phyloP scores from a whole-genome alignment of 139 green algal species.

The Chloropicon primus region DNA sequence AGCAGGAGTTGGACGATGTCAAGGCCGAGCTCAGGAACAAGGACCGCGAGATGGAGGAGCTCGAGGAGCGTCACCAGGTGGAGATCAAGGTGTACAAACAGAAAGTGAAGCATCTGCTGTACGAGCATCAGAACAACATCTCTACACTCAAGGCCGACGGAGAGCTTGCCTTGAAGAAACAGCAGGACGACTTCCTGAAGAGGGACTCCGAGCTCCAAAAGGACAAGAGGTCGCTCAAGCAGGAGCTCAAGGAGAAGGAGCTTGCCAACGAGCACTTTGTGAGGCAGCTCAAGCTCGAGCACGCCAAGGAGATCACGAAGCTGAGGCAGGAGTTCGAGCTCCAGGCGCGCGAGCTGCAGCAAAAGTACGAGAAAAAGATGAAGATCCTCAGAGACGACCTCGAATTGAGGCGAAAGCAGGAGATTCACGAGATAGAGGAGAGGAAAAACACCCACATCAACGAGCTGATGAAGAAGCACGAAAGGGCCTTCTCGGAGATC shows the following conservation, averaged over 20 bases:
- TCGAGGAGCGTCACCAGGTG: slow-evolving; percentile 72
- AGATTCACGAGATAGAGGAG: background rate
- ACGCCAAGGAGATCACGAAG: slow-evolving; percentile 78
- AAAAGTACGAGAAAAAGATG: slow-evolving; percentile 68
- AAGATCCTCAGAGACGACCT: slow-evolving; percentile 68
- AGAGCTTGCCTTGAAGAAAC: slow-evolving; percentile 59
- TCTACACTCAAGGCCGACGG: slow-evolving; percentile 65
- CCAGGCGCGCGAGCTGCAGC: slow-evolving; percentile 38
- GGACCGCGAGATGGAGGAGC: slow-evolving; percentile 75
- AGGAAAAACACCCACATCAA: slow-evolving; percentile 71
- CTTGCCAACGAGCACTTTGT: slow-evolving; percentile 62
- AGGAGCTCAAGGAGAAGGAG: slow-evolving; percentile 68
- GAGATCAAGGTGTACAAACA: slow-evolving; percentile 89
- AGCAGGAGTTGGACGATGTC: slow-evolving; percentile 54
- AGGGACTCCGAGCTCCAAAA: slow-evolving; percentile 42
- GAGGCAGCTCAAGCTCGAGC: slow-evolving; percentile 61
- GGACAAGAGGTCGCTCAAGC: slow-evolving; percentile 68
- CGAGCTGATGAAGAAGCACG: slow-evolving; percentile 74
- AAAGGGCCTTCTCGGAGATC: slow-evolving; percentile 63
- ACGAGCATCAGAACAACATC: slow-evolving; percentile 82
- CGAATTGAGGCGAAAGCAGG: slow-evolving; percentile 58
- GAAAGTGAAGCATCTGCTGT: slow-evolving; percentile 89
- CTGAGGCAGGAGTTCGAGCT: slow-evolving; percentile 77
- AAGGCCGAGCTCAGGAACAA: slow-evolving; percentile 69
- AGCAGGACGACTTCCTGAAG: slow-evolving; percentile 47